Evolutionary conservation across 768 basidiomycete species (phyloP), one percentile per base, ranked within the genome.

Genomic region (Russula sp.): DNA sequence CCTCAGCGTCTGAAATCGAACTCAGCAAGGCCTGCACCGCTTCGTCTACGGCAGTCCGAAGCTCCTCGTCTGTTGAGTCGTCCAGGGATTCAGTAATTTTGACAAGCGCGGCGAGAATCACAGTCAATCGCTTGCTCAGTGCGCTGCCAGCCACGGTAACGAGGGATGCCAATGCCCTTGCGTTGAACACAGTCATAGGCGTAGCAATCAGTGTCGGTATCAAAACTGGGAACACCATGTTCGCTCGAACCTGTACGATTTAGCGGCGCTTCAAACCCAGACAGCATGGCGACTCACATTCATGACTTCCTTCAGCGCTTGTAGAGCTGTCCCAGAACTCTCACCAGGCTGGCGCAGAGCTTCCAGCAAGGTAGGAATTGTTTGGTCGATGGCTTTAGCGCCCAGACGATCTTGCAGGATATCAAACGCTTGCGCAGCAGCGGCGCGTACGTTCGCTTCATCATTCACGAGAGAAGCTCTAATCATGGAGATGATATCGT

Each of bases 171-270:
- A 98, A 77, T 2, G 96, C 97, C 6, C 88, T 86, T 18, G 91
- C 92, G 71, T 98, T 98, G 86, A 98, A 98, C 9, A 88, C 85
- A 3, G 94, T 86, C 84, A 98, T 96, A 0, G 95, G 97, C 7
- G 82, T 83, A 5, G 89, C 84, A 45, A 91, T 94, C 63, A 99
- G 78, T 1, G 94, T 96, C 0, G 95, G 97, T 62, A 99, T 92
- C 60, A 98, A 78, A 20, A 98, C 91, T 0, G 97, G 97, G 91
- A 98, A 98, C 44, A 98, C 94, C 10, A 91, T 94, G 45, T 88
- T 82, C 14, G 96, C 92, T 44, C 95, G 92, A 68, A 98, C 91
- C 90, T 94, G 72, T 51, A 42, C 59, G 37, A 42, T 27, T 58
- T 68, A 59, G 56, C 58, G 39, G 22, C 32, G 16, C n/a, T 27